Percentiles rank a stretch among this genome's conserved stretches.
Evolutionary conservation across 1,284 basidiomycete genomes (phyloP).

Genomic region (Abortiporus biennis): DNA sequence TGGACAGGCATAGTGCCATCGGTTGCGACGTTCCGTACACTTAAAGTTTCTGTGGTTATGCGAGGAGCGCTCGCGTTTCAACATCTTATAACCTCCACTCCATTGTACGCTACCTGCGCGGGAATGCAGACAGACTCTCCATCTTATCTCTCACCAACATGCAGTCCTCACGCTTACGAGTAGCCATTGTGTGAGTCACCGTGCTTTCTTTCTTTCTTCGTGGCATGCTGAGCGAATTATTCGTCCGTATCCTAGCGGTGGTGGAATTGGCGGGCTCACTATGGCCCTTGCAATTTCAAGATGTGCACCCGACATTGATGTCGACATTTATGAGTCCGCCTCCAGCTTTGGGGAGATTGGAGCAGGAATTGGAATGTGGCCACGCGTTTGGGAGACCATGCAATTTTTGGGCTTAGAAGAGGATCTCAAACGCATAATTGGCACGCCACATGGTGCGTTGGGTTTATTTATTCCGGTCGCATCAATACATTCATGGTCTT

Average conservation of each 20-base stretch:
- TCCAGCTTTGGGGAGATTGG: conserved; percentile 42
- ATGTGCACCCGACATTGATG: conserved; percentile 40
- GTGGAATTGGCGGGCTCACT: conserved; percentile 46
- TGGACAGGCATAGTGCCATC: no score
- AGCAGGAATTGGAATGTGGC: conserved; percentile 51
- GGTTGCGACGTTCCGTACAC: no score
- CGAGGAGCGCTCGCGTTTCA: no score
- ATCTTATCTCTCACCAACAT: neutral
- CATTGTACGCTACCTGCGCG: no score
- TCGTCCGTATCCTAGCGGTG: conserved; percentile 31
- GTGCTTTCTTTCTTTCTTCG: neutral
- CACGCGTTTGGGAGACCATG: conserved; percentile 44
- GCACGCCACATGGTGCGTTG: conserved; percentile 25
- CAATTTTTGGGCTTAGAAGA: conserved; percentile 41
- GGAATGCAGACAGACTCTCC: no score
- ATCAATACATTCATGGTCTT: neutral
- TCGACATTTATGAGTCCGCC: conserved; percentile 48
- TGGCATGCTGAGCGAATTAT: neutral
- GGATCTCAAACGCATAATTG: conserved; percentile 35
- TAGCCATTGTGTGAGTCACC: neutral
- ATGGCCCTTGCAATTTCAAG: conserved; percentile 38
- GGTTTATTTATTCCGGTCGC: conserved; percentile 5
- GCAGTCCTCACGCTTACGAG: neutral
- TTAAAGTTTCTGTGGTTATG: no score
- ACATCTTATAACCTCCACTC: no score